These are phyloP conservation scores for Hamigera avellanea DNA, from an alignment of 495 filamentous ascomycete species.

Conservation along the genomic window DNA sequence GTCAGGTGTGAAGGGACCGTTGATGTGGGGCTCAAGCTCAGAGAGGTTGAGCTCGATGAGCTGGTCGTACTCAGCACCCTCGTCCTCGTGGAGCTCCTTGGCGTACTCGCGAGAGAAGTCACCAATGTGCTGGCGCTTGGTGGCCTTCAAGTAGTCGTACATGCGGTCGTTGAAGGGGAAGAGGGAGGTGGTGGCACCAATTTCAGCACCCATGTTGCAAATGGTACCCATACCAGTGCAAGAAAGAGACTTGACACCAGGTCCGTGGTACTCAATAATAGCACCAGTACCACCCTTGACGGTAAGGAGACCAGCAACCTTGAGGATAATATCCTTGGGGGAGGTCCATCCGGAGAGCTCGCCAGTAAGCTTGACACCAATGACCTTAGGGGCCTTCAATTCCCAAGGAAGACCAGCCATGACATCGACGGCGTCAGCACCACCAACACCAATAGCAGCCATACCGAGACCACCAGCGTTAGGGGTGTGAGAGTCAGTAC, in stretches of 20 bases:
- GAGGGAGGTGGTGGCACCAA: constrained; percentile 93
- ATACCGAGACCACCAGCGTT: constrained; percentile 97
- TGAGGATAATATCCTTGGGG: constrained; percentile 96
- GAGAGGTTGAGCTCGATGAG: constrained; percentile 90
- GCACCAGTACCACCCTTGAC: constrained; percentile 97
- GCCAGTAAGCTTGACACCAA: constrained; percentile 90
- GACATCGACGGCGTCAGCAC: constrained; percentile 97
- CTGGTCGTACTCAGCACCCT: constrained; percentile 94
- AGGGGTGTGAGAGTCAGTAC: constrained; percentile 97
- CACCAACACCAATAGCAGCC: constrained; percentile 94
- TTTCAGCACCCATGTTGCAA: constrained; percentile 81
- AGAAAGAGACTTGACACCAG: constrained; percentile 61
- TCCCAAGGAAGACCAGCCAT: constrained; percentile 99
- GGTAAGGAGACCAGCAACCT: constrained; percentile 93
- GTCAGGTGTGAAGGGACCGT: constrained; percentile 99
- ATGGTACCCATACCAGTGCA: constrained; percentile 62
- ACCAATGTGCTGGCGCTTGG: constrained; percentile 83
- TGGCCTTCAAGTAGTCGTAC: constrained; percentile 90
- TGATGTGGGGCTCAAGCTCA: constrained; percentile 95
- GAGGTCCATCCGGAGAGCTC: constrained; percentile 86
- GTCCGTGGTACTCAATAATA: constrained; percentile 91
- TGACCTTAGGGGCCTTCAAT: constrained; percentile 93
- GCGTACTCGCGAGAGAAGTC: constrained; percentile 80
- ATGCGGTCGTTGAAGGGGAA: constrained; percentile 98
- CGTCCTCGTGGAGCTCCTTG: constrained; percentile 76